phyloP scores from a whole-genome alignment of 257 asterid species.

The Craterostigma plantagineum region DNA sequence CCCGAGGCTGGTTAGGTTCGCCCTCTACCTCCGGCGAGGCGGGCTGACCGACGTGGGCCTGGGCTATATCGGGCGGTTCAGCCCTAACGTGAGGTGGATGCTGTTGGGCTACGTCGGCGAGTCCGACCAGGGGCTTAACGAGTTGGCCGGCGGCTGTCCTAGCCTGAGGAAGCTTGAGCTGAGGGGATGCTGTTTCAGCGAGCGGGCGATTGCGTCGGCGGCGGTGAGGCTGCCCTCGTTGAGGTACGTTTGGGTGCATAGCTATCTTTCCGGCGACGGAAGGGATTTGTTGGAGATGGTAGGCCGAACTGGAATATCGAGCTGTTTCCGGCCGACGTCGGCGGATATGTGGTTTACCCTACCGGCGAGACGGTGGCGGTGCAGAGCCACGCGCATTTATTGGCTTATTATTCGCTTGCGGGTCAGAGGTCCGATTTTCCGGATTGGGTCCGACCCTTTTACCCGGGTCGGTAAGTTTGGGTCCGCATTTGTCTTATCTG shows the following conservation, averaged over 20 bases:
- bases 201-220: not conserved
- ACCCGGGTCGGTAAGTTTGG: too few relatives aligned
- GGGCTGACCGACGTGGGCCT: conserved; percentile 4
- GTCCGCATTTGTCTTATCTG: too few relatives aligned
- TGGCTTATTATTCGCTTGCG: conserved; percentile 4
- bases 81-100: conserved; percentile 1
- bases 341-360: not conserved
- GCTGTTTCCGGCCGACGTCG: not conserved
- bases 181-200: conserved; percentile 6
- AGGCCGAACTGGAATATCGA: conserved; percentile 4
- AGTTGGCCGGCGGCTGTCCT: not conserved
- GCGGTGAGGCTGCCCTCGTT: not conserved
- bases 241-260: conserved; percentile 4
- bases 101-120: conserved; percentile 3
- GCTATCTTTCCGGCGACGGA: not conserved
- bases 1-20: not conserved
- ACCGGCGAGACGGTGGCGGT: not conserved
- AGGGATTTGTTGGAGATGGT: not conserved
- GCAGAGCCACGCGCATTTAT: not conserved
- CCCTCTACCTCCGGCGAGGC: conserved; percentile 2
- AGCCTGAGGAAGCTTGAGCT: conserved; percentile 3
- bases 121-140: not conserved
- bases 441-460: not conserved
- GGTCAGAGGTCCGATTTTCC: conserved; percentile 1
- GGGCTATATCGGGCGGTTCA: not conserved